Base-by-base conservation (phyloP, 495 filamentous ascomycete species). In the Lasiosphaeria miniovina region DNA sequence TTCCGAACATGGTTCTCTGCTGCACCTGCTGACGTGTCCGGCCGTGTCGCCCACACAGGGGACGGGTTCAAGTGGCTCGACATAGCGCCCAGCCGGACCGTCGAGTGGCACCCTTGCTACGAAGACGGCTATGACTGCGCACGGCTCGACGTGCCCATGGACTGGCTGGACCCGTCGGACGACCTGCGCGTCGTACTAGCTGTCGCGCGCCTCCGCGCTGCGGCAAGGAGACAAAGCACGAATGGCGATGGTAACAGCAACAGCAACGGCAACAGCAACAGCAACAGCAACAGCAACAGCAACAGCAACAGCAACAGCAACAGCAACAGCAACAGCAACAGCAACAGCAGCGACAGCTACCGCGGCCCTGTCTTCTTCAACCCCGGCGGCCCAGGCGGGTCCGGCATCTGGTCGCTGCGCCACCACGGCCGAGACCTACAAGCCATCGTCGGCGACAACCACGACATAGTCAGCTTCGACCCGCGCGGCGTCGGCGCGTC, bases 291-390 rank as follows among this genome's bases (percentile, higher is more conserved):
- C 24, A 24, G 24, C 24, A n/a, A n/a, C n/a, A n/a, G n/a, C n/a
- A n/a, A n/a, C n/a, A n/a, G n/a, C n/a, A n/a, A n/a, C n/a, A n/a
- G 24, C 24, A 24, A 24, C 24, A 24, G 24, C 24, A n/a, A n/a
- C n/a, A n/a, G n/a, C n/a, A n/a, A n/a, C n/a, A n/a, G n/a, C n/a
- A n/a, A n/a, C n/a, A n/a, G 24, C 24, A 24, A 24, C 24, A 24
- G 24, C 24, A 10, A 76, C 38, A 58, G 49, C 3, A 60, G 70
- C 40, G 61, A 69, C 32, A 24, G 24, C 24, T 75, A 75, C 36
- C 69, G 68, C n/a, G 80, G 81, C 4, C 74, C 80, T 0, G 66
- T 83, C 8, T 69, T 84, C 51, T 75, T 83, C 59, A 84, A 84
- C 62, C 81, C 81, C 15, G 77, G 81, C 31, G 81, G 81, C 5